Base-by-base conservation (phyloP, 176 grass and related monocot species). In the Triticum aestivum region DNA sequence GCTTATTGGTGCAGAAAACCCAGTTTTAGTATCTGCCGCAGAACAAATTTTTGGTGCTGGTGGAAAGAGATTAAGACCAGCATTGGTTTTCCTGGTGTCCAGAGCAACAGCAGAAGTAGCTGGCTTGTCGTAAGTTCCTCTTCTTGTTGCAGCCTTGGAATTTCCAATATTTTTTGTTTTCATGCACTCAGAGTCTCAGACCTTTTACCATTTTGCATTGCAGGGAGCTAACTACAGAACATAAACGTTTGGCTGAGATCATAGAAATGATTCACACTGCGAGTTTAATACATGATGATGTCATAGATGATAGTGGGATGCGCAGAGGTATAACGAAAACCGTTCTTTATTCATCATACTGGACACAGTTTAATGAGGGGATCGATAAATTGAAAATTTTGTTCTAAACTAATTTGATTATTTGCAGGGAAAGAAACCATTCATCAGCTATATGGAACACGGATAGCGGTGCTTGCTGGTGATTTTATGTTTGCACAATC, bases 211-310 rank as follows among this genome's bases (percentile, higher is more conserved):
- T 29, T 26, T 39, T 83, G 42, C 45, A 75, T 82, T 86, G 1
- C 92, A 99, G 97, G 90, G 94, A 96, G 49, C 83, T 99, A 69
- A 96, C 92, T 35, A 87, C 77, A 65, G 88, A 93, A 84, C 97
- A 99, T 87, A 89, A 89, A 87, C 85, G 92, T 21, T 87, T 96
- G 84, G 94, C 94, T 68, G 97, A 94, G 87, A 99, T 96, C 86
- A 99, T 99, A 83, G 97, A 99, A 92, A 96, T 99, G 94, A 99
- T 96, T 79, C 97, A 99, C 87, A 99, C 94, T 71, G 97, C 97
- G 88, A 99, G 94, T 90, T 82, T 99, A 82, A 94, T 99, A 86
- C 97, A 99, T 81, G 97, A 99, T 51, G 97, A 99, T 90, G 94
- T 99, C 49, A 82, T 99, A 80, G 97, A 99, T 35, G 97, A 99